These are phyloP conservation scores for Xylaria sp. DNA, from an alignment of 2,329 filamentous ascomycete species.

Conservation along the genomic window DNA sequence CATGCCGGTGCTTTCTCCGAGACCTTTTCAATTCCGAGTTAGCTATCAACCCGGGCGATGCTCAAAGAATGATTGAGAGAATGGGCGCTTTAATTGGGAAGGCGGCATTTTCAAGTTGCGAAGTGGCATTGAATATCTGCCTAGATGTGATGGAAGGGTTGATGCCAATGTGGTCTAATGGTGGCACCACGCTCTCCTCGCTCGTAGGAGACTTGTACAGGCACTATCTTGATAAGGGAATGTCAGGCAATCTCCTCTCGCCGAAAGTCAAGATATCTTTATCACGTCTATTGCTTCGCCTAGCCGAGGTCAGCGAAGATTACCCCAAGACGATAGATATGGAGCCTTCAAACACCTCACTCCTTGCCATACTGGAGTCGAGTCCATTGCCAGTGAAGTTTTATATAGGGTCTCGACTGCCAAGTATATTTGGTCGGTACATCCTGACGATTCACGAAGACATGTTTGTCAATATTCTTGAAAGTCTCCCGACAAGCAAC, in stretches of 20 bases:
- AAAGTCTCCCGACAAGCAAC: conserved; percentile 67
- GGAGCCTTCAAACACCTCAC: conserved; percentile 59
- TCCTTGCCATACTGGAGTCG: conserved; percentile 66
- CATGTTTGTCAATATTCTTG: conserved; percentile 78
- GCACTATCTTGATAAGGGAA: conserved; percentile 64
- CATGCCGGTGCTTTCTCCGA: conserved; percentile 44
- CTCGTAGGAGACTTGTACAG: conserved; percentile 71
- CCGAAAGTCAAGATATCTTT: conserved; percentile 61
- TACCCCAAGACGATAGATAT: conserved; percentile 58
- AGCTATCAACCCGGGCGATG: conserved; percentile 42
- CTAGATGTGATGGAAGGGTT: conserved; percentile 64
- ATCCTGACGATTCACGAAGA: conserved; percentile 77
- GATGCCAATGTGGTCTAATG: conserved; percentile 57
- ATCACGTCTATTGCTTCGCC: conserved; percentile 60
- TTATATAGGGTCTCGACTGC: conserved; percentile 62
- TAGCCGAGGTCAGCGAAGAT: conserved; percentile 61
- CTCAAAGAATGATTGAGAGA: conserved; percentile 44
- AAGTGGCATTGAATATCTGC: conserved; percentile 63
- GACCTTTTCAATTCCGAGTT: conserved; percentile 53
- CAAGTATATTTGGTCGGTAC: conserved; percentile 73
- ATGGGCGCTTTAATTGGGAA: conserved; percentile 48
- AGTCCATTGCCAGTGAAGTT: conserved; percentile 70
- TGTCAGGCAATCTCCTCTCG: conserved; percentile 66
- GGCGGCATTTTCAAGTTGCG: conserved; percentile 64
- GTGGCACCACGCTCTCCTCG: conserved; percentile 55